Evolutionary conservation across 2,329 filamentous ascomycete species (phyloP), one percentile per base, ranked within the genome.

Genomic region (Neopestalotiopsis sp.): DNA sequence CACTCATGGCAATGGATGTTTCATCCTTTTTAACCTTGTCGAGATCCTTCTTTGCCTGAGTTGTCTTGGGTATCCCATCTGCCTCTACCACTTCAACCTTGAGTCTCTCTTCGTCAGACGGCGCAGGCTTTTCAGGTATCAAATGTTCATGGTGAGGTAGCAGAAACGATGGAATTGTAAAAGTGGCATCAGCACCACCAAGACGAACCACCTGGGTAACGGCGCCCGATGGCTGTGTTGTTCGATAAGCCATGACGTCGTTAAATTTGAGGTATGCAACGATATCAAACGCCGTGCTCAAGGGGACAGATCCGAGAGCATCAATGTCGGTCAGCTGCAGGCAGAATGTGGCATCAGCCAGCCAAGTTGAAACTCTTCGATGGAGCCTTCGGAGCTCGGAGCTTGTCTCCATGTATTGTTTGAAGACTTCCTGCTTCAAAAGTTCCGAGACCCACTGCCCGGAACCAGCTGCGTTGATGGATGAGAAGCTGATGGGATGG

Each of bases 101-200:
- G 10, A 85, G 76, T 14, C 80, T 76, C 59, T 76, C 38, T 58
- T 77, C 71, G 24, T 79, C 76, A 38, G 78, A 69, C 2, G 68
- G n/a, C 3, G 81, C 82, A 1, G 82, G 80, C 20, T 75, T 74
- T 0, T 76, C 69, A 6, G 86, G 86, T 13, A 87, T 73, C 4
- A 88, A 76, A 72, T 88, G 86, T 69, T 88, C 86, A 71, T 88
- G 86, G 71, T 87, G 86, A 5, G 86, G 86, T 5, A 88, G 79
- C 1, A 88, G 74, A 71, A 81, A 86, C 5, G 79, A 81, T 0
- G 86, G 86, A 10, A 88, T 78, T 3, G 79, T 78, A 63, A 88
- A 81, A 0, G 81, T 80, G 0, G 83, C 84, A 69, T 88, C 85
- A 32, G 84, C 84, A 6, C 86, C 86, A 24, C 83, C 85, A 0